These are phyloP conservation scores for Pichia insulana DNA, from an alignment of 805 yeast species.

Conservation along the genomic window DNA sequence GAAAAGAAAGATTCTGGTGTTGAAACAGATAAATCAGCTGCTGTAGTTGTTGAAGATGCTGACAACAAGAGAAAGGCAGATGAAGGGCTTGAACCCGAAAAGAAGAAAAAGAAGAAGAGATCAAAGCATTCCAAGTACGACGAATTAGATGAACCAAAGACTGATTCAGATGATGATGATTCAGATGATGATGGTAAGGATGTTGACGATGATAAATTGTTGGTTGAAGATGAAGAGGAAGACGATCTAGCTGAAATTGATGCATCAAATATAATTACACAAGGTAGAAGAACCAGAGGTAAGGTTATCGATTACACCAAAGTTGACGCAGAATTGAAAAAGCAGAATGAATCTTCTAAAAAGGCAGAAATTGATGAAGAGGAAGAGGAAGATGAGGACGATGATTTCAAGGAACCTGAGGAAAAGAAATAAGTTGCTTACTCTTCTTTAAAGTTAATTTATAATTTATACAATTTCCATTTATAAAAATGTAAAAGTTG, in stretches of 20 bases:
- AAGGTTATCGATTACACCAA: slow-evolving; percentile 76
- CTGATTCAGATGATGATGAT: slow-evolving; percentile 16
- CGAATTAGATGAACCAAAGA: slow-evolving; percentile 16
- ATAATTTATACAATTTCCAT: neutral
- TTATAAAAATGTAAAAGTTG: neutral
- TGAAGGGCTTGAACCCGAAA: neutral
- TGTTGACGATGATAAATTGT: slow-evolving; percentile 43
- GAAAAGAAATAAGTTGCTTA: slow-evolving; percentile 6
- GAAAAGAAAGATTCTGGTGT: neutral
- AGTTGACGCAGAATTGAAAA: slow-evolving; percentile 64
- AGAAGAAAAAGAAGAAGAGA: slow-evolving; percentile 16
- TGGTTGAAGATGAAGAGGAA: slow-evolving; percentile 61
- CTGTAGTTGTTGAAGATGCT: neutral
- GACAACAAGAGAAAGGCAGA: neutral
- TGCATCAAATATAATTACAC: slow-evolving; percentile 70
- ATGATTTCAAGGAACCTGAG: slow-evolving; percentile 40
- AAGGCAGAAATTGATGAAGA: slow-evolving; percentile 39
- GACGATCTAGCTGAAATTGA: slow-evolving; percentile 78
- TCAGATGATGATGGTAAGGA: slow-evolving; percentile 29
- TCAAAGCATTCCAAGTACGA: slow-evolving; percentile 19
- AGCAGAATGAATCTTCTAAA: slow-evolving; percentile 33
- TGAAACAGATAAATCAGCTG: neutral
- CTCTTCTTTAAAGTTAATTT: neutral
- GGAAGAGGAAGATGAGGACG: slow-evolving; percentile 35
- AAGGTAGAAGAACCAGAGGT: slow-evolving; percentile 86